Percentiles rank a stretch among this genome's conserved stretches.
Conservation (phyloP, 768 basidiomycete genomes). For the Mycena alexandri region DNA sequence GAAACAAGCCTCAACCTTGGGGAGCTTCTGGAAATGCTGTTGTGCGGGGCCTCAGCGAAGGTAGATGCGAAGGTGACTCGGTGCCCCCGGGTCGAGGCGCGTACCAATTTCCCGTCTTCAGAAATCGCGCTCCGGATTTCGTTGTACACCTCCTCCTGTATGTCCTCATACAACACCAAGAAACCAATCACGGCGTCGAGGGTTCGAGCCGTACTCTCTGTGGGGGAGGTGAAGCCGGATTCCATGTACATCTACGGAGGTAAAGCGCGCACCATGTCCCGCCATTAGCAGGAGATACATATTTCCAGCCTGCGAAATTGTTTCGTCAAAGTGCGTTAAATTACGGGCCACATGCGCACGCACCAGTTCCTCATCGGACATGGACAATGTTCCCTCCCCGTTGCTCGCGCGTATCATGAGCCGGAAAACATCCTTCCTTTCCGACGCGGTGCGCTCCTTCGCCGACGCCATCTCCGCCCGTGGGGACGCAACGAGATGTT, state of each 20-base stretch:
- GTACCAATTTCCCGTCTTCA: neutral
- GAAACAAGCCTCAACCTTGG: constrained; percentile 32
- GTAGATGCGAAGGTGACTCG: neutral
- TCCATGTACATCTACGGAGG: neutral
- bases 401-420: constrained; percentile 22
- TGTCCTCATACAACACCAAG: constrained; percentile 49
- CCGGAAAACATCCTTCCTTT: constrained; percentile 11
- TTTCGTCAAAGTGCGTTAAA: too few species aligned
- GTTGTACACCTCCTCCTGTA: constrained; percentile 49
- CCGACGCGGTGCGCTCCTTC: too few species aligned
- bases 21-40: constrained; percentile 34
- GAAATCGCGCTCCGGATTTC: constrained; percentile 39
- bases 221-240: neutral
- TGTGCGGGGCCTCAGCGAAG: neutral
- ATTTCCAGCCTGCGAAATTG: constrained; percentile 46
- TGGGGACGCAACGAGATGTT: neutral
- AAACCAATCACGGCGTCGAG: constrained; percentile 50
- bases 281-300: constrained; percentile 52
- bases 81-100: neutral
- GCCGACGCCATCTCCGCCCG: neutral
- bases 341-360: constrained; percentile 2
- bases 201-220: constrained; percentile 50
- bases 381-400: constrained; percentile 19
- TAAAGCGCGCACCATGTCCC: constrained; percentile 39
- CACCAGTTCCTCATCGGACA: constrained; percentile 37